phyloP scores from a whole-genome alignment of 352 stramenopile species.

The Pythium pyrilobum region DNA sequence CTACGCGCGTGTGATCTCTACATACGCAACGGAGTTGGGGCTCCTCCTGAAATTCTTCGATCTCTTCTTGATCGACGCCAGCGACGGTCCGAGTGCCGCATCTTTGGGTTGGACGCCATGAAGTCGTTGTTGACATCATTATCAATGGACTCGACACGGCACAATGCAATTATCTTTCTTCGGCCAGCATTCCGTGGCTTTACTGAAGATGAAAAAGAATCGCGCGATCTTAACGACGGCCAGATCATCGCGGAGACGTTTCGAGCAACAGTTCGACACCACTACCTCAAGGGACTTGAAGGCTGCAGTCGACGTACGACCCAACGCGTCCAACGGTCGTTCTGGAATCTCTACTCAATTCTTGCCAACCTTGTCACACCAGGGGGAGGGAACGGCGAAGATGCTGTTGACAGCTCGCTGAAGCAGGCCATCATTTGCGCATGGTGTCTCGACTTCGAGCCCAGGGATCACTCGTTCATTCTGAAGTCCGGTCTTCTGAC shows the following conservation, averaged over 20 bases:
- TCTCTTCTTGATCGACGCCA: conserved; percentile 70
- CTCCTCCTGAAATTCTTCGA: conserved; percentile 69
- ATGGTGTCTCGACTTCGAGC: conserved; percentile 82
- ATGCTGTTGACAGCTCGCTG: conserved; percentile 43
- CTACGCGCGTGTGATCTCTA: conserved; percentile 86
- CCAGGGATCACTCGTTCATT: conserved; percentile 74
- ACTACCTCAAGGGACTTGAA: conserved; percentile 86
- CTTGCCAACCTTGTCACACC: conserved; percentile 51
- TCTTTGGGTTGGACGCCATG: conserved; percentile 82
- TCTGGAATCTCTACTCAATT: conserved; percentile 70
- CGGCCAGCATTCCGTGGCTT: conserved; percentile 78
- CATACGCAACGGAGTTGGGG: conserved; percentile 75
- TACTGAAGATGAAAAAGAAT: conserved; percentile 81
- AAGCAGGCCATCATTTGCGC: conserved; percentile 79
- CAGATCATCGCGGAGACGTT: conserved; percentile 80
- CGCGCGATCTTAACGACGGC: conserved; percentile 67
- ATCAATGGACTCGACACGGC: conserved; percentile 72
- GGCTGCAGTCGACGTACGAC: conserved; percentile 62
- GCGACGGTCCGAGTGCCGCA: conserved; percentile 58
- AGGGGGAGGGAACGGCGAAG: conserved; percentile 13
- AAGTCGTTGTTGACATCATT: conserved; percentile 60
- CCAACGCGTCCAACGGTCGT: conserved; percentile 54
- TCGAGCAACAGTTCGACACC: conserved; percentile 75
- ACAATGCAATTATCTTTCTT: conserved; percentile 80
- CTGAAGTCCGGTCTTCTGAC: conserved; percentile 75